A percentile compares a stretch with the other conserved stretches of the same genome.
Evolutionary conservation across 352 stramenopile genomes (phyloP).

Genomic region (Phytophthora pini): DNA sequence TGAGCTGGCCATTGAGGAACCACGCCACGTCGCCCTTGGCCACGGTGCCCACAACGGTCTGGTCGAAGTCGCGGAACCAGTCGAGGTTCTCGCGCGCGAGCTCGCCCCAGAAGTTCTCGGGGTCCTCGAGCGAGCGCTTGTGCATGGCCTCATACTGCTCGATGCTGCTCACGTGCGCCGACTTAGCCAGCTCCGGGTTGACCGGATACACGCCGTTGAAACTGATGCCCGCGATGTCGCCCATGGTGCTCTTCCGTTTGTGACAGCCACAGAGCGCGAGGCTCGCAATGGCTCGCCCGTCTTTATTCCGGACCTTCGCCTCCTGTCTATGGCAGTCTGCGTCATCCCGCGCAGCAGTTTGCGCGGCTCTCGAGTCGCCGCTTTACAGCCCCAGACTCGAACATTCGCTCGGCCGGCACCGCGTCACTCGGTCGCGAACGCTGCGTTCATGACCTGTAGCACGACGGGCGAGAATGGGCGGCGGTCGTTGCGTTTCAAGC

Average conservation of each 20-base stretch:
- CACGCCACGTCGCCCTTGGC: conserved; percentile 90
- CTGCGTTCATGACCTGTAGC: conserved; percentile 16
- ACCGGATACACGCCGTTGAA: conserved; percentile 35
- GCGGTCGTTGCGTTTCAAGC: conserved; percentile 23
- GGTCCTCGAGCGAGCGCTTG: conserved; percentile 86
- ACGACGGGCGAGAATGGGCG: not conserved
- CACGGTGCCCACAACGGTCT: conserved; percentile 85
- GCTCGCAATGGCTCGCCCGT: conserved; percentile 80
- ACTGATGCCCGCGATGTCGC: conserved; percentile 39
- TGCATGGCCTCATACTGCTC: conserved; percentile 85
- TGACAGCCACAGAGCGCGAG: conserved; percentile 88
- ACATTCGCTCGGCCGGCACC: not conserved
- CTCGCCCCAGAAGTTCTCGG: conserved; percentile 91
- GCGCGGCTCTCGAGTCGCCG: conserved; percentile 34
- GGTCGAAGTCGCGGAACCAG: conserved; percentile 95
- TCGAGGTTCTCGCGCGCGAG: conserved; percentile 89
- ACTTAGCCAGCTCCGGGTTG: conserved; percentile 47
- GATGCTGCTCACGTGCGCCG: conserved; percentile 69
- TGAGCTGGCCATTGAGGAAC: conserved; percentile 96
- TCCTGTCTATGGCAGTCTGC: conserved; percentile 33
- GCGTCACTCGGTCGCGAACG: no score
- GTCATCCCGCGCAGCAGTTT: conserved; percentile 58
- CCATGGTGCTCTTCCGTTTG: conserved; percentile 79
- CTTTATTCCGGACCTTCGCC: conserved; percentile 70
- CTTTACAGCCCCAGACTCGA: conserved; percentile 10